Evolutionary conservation across 2,329 filamentous ascomycete species (phyloP), one percentile per base, ranked within the genome.

Genomic region (Gyromitra esculenta): DNA sequence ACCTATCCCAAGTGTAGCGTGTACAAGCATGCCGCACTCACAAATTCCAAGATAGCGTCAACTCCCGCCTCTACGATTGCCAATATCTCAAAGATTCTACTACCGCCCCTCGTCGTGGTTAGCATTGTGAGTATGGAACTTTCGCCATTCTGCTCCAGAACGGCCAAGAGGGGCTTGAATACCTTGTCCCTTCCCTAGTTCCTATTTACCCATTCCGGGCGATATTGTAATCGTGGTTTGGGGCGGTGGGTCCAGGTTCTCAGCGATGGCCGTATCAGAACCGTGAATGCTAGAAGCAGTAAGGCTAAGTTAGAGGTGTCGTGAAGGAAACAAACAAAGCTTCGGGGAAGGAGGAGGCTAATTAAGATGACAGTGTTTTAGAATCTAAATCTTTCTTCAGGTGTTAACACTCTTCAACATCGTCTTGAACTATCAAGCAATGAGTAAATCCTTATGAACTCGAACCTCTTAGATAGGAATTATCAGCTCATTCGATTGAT

Each of bases 101-200:
- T 11, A 11, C 25, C 25, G 54, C 54, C 15, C 54, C 54, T 13
- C 54, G 54, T 21, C 18, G 9, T 15, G 3, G 21, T 8, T 9
- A 57, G 54, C 54, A 57, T 15, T 18, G 21, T 57, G 54, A 31
- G 21, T 57, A 57, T 57, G 21, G 25, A 18, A 31, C 54, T 35
- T 57, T 57, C 8, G 35, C 54, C 4, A 57, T 57, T 31, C 54
- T 57, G 21, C 11, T 57, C 54, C 54, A 35, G 54, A 57, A 35
- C 2, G 54, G 2, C 21, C 21, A 35, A 1, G 54, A 35, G 21
- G 25, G 7, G 11, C 54, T 31, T 9, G 21, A 57, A 5, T 15
- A 57, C 25, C 18, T 35, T 57, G 52, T 8, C 54, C 52, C 11
- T 57, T 9, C 4, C 35, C 18, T 13, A 8, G 18, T 21, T 31